Base-by-base conservation (phyloP, 1,284 basidiomycete genomes). In the Moniliella sp. region DNA sequence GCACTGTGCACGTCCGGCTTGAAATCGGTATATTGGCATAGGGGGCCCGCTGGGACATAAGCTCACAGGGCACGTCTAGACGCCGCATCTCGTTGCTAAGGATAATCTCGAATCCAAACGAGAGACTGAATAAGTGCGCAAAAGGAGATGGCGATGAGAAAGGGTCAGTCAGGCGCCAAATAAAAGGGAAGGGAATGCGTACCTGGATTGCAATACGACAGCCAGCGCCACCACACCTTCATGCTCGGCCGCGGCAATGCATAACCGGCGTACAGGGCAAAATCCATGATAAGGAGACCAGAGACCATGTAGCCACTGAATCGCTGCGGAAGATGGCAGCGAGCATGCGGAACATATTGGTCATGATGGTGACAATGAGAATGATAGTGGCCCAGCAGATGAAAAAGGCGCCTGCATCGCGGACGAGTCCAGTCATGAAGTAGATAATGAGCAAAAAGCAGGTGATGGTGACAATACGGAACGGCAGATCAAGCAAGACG, bases 171-270 rank as follows among this genome's bases (percentile, higher is more conserved):
- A n/a, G n/a, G n/a, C n/a, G n/a, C n/a, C n/a, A n/a, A n/a, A n/a
- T n/a, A n/a, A n/a, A n/a, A n/a, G n/a, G n/a, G n/a, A n/a, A n/a
- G n/a, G n/a, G n/a, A n/a, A n/a, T n/a, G n/a, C n/a, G n/a, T n/a
- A n/a, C n/a, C n/a, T 1, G 51, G 51, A 28, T 55, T 55, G 42
- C 40, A 43, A 39, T 55, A 55, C 1, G 36, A 40, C 5, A 55
- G 45, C 51, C 51, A 55, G n/a, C 40, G 39, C 45, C 45, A 50
- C 51, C 51, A 55, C 3, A 48, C 46, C 3, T 46, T 44, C 51
- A 55, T 52, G n/a, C n/a, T n/a, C 3, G 7, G 21, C 21, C 7
- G 39, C 1, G 51, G 51, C 25, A 55, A 50, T 5, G 46, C 46
- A 30, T 48, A 55, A 9, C 51, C 51, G 11, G 36, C 36, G 27